Base-by-base conservation (phyloP, 176 grass and related monocot species). In the Phoenix dactylifera region DNA sequence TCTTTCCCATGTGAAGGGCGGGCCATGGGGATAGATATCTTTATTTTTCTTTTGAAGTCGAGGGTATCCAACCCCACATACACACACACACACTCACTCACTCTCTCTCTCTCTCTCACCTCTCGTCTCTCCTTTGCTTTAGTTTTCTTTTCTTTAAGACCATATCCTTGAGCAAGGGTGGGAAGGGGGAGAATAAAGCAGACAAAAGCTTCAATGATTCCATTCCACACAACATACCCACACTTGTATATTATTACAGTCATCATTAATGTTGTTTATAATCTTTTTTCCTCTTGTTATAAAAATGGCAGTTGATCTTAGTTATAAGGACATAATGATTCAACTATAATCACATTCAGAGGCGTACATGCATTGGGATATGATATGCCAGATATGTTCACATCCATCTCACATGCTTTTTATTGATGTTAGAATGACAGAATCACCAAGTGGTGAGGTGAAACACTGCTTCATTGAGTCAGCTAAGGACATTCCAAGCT, bases 1-100 rank as follows among this genome's bases (percentile, higher is more conserved):
- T 76, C 79, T 82, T 82, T 76, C 72, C 79, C 60, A 82, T 82
- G 79, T 71, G 79, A 68, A 60, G 65, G 59, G 49, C 9, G 51
- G 70, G 49, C 29, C 70, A 63, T 62, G 15, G 4, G 24, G 20
- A 50, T n/a, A 44, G 20, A 50, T n/a, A 48, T 63, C 26, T 73
- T 54, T 73, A 57, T 55, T 59, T 17, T 18, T 60, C 20, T 32
- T 55, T 73, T 63, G 59, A 48, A 63, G 18, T 63, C 51, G 50
- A 55, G 59, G 28, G 26, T 15, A 68, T 68, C 65, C 7, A 18
- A 59, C 64, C 24, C 64, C 22, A 22, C 48, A 19, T 20, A 20
- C 20, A 20, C 20, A 20, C 20, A 20, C 20, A 20, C 20, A 20
- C 20, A 20, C 20, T 0, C 20, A 20, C 20, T 4, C 49, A 18